Evolutionary conservation across 1,139 yeast genomes (phyloP), one percentile per base, ranked within the genome.

Genomic region (Saccharomyces hybrid): DNA sequence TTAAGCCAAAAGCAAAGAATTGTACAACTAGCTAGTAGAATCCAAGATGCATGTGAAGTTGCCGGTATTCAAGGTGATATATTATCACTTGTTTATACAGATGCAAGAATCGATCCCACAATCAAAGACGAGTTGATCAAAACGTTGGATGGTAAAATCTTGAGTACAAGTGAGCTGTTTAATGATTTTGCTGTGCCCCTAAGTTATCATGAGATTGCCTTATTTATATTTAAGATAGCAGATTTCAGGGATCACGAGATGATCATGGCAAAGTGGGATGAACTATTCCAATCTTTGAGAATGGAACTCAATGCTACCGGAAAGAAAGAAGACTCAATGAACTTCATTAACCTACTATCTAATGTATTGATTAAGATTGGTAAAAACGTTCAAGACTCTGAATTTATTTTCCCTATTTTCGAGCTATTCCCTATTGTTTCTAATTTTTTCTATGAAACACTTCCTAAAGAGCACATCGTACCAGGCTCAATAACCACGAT

Each of bases 41-140:
- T 91, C 34, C 86, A 84, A 61, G 96, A 91, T 66, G 79, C 87
- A 52, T 81, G 91, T 64, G 95, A 88, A 52, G 95, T 93, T 47
- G 95, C 97, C 2, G 83, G 85, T 60, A 78, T 93, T 51, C 99
- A 93, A 71, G 87, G 89, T 67, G 98, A 91, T 64, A 71, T 91
- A 32, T 73, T 89, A 55, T 70, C 79, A 3, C 74, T 82, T 5
- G 81, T 90, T 26, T 72, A 74, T 51, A 71, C 75, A 25, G 98
- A 91, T 68, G 65, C 70, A 9, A 74, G 90, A 63, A 74, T 89
- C 53, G 77, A 78, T 53, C 27, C 59, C 5, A 51, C 58, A 0
- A 62, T 66, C 16, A 72, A 71, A 56, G 69, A 73, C 5, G 76
- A 76, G 49, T 81, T 89, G 5, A 67, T 79, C 9, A 73, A 72